phyloP scores from a whole-genome alignment of 768 basidiomycete species.

The Rubroboletus satanas region DNA sequence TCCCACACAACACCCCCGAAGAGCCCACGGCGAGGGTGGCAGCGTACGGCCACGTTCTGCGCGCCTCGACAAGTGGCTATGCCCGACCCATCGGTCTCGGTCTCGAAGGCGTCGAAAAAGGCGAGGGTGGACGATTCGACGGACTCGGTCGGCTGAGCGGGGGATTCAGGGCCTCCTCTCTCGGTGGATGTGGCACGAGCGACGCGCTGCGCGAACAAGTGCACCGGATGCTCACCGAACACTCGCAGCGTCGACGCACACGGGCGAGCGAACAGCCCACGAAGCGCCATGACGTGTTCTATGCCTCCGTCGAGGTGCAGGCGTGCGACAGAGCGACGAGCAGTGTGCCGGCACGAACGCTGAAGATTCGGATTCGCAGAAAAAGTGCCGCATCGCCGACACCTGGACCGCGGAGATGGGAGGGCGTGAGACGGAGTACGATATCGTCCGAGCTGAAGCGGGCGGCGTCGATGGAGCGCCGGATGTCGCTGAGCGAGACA shows the following conservation, averaged over 20 bases:
- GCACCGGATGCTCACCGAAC: slow-evolving; percentile 19
- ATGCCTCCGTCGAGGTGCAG: slow-evolving; percentile 13
- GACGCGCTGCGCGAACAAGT: slow-evolving; percentile 20
- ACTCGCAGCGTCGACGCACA: slow-evolving; percentile 16
- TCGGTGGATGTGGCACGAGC: neutral
- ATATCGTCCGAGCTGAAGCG: slow-evolving; percentile 31
- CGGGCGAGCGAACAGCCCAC: slow-evolving; percentile 17
- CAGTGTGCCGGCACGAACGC: neutral
- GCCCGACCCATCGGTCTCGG: slow-evolving; percentile 21
- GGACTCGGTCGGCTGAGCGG: slow-evolving; percentile 28
- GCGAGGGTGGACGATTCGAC: slow-evolving; percentile 25
- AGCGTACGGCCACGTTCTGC: neutral
- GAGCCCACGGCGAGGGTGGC: neutral
- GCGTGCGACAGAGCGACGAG: neutral
- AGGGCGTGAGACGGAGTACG: slow-evolving; percentile 17
- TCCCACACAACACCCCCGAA: slow-evolving; percentile 30
- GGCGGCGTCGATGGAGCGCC: slow-evolving; percentile 26
- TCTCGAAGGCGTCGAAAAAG: slow-evolving; percentile 24
- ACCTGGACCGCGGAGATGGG: slow-evolving; percentile 6
- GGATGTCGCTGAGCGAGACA: slow-evolving; percentile 16
- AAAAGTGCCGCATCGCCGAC: slow-evolving; percentile 23
- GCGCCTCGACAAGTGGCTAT: neutral
- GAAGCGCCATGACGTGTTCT: slow-evolving; percentile 29
- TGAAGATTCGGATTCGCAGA: slow-evolving; percentile 15
- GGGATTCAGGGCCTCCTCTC: slow-evolving; percentile 16